Evolutionary conservation across 2,329 filamentous ascomycete species (phyloP).

Genomic region (Hawksworthiomyces lignivorus): DNA sequence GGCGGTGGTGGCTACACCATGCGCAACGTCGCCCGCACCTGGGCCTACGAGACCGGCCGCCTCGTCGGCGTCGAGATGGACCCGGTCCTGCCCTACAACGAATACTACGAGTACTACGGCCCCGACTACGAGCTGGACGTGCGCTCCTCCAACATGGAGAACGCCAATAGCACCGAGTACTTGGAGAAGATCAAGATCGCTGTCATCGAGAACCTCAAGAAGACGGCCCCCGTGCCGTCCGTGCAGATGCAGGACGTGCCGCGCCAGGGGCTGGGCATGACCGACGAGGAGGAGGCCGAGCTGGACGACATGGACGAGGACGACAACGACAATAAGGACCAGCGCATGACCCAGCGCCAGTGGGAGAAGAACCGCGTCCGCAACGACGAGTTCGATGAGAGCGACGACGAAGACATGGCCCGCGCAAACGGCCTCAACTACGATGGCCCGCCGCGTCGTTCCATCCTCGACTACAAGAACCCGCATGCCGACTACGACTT

Average conservation of each 20-base stretch:
- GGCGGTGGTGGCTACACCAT: slow-evolving; percentile 96
- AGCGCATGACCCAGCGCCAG: slow-evolving; percentile 69
- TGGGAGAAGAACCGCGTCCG: slow-evolving; percentile 73
- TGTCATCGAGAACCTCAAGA: slow-evolving; percentile 78
- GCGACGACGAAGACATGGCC: slow-evolving; percentile 79
- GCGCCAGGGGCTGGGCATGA: slow-evolving; percentile 53
- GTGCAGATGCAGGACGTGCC: slow-evolving; percentile 81
- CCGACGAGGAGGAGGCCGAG: slow-evolving; percentile 58
- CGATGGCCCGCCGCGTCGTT: slow-evolving; percentile 36
- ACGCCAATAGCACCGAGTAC: slow-evolving; percentile 77
- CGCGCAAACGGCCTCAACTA: slow-evolving; percentile 58
- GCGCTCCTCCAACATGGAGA: slow-evolving; percentile 80
- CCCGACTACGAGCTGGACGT: slow-evolving; percentile 89
- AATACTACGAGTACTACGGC: slow-evolving; percentile 94
- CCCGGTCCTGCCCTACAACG: slow-evolving; percentile 83
- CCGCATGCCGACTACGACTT: slow-evolving; percentile 34
- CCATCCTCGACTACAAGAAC: slow-evolving; percentile 46
- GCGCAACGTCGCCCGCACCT: slow-evolving; percentile 91
- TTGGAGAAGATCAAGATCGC: slow-evolving; percentile 74
- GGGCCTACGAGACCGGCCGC: slow-evolving; percentile 92
- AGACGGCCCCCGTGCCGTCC: slow-evolving; percentile 78
- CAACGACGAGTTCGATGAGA: slow-evolving; percentile 77
- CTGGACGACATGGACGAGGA: slow-evolving; percentile 71
- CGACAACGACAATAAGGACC: slow-evolving; percentile 76
- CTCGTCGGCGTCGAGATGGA: slow-evolving; percentile 78